phyloP scores from a whole-genome alignment of 148 eudicot species.

The Diospyros kaki region DNA sequence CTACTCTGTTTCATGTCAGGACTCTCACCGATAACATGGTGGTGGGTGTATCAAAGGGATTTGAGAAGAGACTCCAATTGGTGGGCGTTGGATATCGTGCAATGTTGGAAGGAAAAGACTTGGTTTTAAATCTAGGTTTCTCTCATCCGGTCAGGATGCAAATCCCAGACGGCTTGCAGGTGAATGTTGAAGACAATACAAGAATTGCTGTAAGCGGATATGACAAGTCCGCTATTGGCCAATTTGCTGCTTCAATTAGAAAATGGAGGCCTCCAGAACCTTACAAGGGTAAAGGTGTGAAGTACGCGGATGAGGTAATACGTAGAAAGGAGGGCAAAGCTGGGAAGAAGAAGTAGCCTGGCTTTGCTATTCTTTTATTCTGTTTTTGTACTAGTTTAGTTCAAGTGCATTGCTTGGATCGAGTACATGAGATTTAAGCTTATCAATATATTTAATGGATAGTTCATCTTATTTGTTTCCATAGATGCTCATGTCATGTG shows the following conservation, averaged over 20 bases:
- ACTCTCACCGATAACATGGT: slow-evolving; percentile 92
- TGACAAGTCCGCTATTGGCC: slow-evolving; percentile 76
- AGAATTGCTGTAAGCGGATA: slow-evolving; percentile 66
- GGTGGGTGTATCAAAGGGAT: slow-evolving; percentile 86
- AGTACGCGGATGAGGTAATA: slow-evolving; percentile 77
- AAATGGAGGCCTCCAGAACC: slow-evolving; percentile 98
- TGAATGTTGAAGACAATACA: slow-evolving; percentile 86
- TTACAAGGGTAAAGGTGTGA: slow-evolving; percentile 93
- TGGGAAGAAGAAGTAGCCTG: slow-evolving; percentile 73
- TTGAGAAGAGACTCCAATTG: slow-evolving; percentile 79
- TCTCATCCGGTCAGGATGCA: slow-evolving; percentile 85
- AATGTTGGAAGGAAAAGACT: slow-evolving; percentile 62
- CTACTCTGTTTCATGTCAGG: slow-evolving; percentile 36
- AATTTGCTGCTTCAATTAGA: slow-evolving; percentile 85
- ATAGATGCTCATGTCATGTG: neutral
- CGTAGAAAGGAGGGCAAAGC: slow-evolving; percentile 95
- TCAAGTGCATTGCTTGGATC: neutral
- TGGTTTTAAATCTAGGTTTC: slow-evolving; percentile 78
- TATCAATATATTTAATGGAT: neutral
- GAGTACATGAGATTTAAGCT: neutral
- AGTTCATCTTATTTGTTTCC: neutral
- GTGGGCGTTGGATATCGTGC: slow-evolving; percentile 96
- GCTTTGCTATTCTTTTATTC: neutral
- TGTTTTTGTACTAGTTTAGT: neutral
- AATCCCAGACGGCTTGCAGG: slow-evolving; percentile 59